Evolutionary conservation across 2,329 filamentous ascomycete genomes (phyloP), one percentile per base, ranked within the genome.

Genomic region (Botrytis pseudocinerea): DNA sequence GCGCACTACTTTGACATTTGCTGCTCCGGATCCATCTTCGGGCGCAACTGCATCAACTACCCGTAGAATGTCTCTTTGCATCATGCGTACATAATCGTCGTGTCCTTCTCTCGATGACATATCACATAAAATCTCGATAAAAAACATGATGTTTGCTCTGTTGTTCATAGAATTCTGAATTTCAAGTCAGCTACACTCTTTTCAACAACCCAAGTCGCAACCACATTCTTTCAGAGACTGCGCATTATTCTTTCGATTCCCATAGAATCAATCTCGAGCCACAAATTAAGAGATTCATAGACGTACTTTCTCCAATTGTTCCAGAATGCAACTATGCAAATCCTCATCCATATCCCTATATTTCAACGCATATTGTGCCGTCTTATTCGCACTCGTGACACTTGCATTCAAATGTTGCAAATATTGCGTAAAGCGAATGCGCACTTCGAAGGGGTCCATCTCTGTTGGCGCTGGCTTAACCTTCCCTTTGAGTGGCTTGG

Each of bases 91-190:
- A 80, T 97, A 99, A 75, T 93, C 91, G 70, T 88, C 84, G 78
- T 96, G 91, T 94, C 93, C 77, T 90, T 92, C 75, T 89, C 74
- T 73, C 14, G 76, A 71, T 9, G 80, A 79, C 77, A 79, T 78
- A 81, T 98, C 95, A 81, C 97, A 93, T 77, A 99, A 93, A 78
- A 95, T 92, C 80, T 98, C 95, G 80, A 99, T 92, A 83, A 99
- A 99, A 83, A 97, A 99, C 92, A 99, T 97, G 82, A 99, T 98
- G 82, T 99, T 99, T 74, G 96, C 97, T 74, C 95, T 89, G 69
- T 92, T 97, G 83, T 99, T 99, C 92, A 99, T 97, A 77, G 93
- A 95, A 77, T 93, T 97, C 89, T 95, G 78, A 25, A 69, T 35
- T 32, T 14, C 14, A 14, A 3, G 65, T 74, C 59, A 75, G 73